phyloP scores from a whole-genome alignment of 495 filamentous ascomycete genomes.

The Chaetomium fimeti region DNA sequence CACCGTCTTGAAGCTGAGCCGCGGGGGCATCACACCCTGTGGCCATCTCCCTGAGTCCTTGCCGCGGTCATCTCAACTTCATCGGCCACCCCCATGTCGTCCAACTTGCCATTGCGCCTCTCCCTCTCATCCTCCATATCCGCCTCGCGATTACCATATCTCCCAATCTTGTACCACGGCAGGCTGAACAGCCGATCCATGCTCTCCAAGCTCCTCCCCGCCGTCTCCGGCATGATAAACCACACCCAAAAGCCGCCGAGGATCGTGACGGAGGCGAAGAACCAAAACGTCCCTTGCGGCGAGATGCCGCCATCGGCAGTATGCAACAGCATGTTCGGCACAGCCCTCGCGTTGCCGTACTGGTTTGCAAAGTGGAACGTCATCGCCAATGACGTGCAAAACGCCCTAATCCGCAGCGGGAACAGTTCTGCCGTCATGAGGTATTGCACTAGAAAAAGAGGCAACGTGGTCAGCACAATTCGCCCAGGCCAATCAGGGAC shows the following conservation, averaged over 20 bases:
- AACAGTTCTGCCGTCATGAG: constrained; percentile 74
- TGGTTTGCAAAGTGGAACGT: constrained; percentile 70
- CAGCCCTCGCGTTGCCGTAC: constrained; percentile 63
- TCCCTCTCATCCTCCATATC: constrained; percentile 45
- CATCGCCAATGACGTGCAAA: constrained; percentile 53
- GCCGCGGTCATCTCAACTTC: constrained; percentile 19
- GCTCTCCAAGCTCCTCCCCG: constrained; percentile 58
- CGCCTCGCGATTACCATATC: constrained; percentile 58
- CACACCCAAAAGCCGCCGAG: constrained; percentile 57
- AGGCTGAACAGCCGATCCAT: constrained; percentile 69
- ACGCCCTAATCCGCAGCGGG: constrained; percentile 57
- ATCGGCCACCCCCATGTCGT: constrained; percentile 20
- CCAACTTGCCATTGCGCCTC: constrained; percentile 21
- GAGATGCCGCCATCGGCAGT: constrained; percentile 48
- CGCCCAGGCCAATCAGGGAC: background rate
- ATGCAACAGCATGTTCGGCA: constrained; percentile 56
- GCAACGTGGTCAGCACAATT: background rate
- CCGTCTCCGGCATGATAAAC: constrained; percentile 67
- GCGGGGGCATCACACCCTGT: background rate
- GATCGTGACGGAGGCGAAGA: constrained; percentile 61
- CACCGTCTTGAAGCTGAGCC: background rate
- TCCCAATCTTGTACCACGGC: constrained; percentile 65
- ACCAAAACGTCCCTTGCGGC: constrained; percentile 61
- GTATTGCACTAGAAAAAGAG: constrained; percentile 59
- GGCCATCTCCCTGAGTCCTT: background rate